Percentiles rank a stretch among this genome's conserved stretches.
Conservation (phyloP, 2,329 filamentous ascomycete genomes). For the Apiospora kogelbergensis region DNA sequence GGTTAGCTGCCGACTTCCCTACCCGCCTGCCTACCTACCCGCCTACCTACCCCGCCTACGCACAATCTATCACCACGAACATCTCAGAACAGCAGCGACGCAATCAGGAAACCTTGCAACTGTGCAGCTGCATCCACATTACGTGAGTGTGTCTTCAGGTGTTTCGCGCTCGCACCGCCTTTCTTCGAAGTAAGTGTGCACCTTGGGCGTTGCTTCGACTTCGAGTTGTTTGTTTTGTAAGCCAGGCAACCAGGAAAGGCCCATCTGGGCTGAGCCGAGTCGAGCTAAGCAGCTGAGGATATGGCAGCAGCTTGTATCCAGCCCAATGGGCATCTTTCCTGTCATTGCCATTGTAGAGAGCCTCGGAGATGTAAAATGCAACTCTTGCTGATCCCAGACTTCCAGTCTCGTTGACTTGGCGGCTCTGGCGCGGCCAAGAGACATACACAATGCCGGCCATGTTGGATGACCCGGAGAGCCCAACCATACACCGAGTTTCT, state of each 20-base stretch:
- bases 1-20: no score
- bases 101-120: neutral
- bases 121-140: neutral
- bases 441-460: constrained; percentile 67
- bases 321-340: neutral
- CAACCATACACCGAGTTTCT: constrained; percentile 69
- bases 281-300: neutral
- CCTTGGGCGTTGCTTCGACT: neutral
- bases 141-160: neutral
- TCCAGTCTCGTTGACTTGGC: constrained; percentile 6
- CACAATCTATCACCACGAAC: constrained; percentile 40
- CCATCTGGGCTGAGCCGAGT: neutral
- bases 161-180: neutral
- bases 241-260: neutral
- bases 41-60: constrained; percentile 9
- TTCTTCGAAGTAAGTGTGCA: neutral
- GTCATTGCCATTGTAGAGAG: neutral
- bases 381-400: constrained; percentile 4
- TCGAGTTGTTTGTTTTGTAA: neutral
- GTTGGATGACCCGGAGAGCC: constrained; percentile 72
- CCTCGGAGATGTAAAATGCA: neutral
- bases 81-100: constrained; percentile 41
- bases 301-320: neutral
- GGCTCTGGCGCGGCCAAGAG: constrained; percentile 16
- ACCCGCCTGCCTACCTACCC: no score